Evolutionary conservation across 495 filamentous ascomycete species (phyloP).

Genomic region (Hypoxylon subgilvum): DNA sequence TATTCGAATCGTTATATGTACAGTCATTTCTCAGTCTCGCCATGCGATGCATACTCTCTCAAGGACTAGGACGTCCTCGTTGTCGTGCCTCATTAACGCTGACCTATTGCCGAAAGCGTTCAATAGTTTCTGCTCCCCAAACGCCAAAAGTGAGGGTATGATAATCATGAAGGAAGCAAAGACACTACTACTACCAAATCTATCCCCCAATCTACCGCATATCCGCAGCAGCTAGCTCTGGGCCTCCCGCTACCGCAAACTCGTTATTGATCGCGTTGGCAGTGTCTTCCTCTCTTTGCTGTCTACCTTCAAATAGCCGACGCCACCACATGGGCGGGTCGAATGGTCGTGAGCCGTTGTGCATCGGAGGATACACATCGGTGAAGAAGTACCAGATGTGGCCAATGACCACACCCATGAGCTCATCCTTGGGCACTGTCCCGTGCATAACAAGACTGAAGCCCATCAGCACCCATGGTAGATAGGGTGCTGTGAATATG

Average conservation of each 20-base stretch:
- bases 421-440: constrained; percentile 89
- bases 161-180: constrained; percentile 4
- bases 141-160: constrained; percentile 40
- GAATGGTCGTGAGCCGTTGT: constrained; percentile 81
- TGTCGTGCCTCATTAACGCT: constrained; percentile 10
- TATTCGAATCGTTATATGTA: constrained; percentile 20
- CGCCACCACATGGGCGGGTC: constrained; percentile 94
- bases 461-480: constrained; percentile 94
- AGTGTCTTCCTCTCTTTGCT: constrained; percentile 48
- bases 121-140: constrained; percentile 15
- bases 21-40: constrained; percentile 9
- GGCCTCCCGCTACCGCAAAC: constrained; percentile 55
- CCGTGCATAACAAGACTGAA: constrained; percentile 87
- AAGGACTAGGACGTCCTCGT: constrained; percentile 29
- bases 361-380: constrained; percentile 91
- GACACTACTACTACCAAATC: neutral
- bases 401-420: constrained; percentile 89
- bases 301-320: constrained; percentile 72
- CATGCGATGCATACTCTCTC: neutral
- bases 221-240: constrained; percentile 47
- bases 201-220: constrained; percentile 27
- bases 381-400: constrained; percentile 99
- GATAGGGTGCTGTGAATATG: constrained; percentile 89
- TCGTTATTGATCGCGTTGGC: constrained; percentile 59
- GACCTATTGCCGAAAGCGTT: constrained; percentile 10